Base-by-base conservation (phyloP, 257 asterid genomes). In the Plantago ovata region DNA sequence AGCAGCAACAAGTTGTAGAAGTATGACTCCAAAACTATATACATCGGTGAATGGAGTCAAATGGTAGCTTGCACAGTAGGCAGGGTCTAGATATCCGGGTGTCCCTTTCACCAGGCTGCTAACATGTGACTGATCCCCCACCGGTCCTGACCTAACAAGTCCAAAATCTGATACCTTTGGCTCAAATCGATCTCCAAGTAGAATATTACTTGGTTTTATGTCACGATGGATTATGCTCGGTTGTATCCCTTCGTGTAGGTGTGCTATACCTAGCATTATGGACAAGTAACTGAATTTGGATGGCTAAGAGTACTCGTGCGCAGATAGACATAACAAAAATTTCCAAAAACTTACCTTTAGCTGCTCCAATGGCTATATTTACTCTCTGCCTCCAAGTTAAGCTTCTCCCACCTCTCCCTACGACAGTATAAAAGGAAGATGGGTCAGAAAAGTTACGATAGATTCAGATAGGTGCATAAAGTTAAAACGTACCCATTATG, bases 51-150 rank as follows among this genome's bases (percentile, higher is more conserved):
- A 81, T 0, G 87, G 87, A 32, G 89, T 77, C 75, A 83, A 71
- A 63, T 75, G 89, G 59, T 62, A 56, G 72, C 80, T 84, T 5
- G 85, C 63, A 51, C 92, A 84, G 58, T 87, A 87, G 28, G 96
- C 96, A 6, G 96, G 96, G 54, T 84, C 94, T 38, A 84, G 94
- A 65, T 84, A 87, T 8, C 96, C 94, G 0, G 86, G 85, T 54
- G 95, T 85, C 46, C 95, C 95, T 74, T 87, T 87, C 13, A 87
- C 69, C 48, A 68, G 74, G 49, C 93, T 84, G 66, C 83, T 87
- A 11, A 87, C 93, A 61, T 84, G 93, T 11, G 96, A 87, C 45
- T 84, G 73, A 70, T 84, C 93, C 24, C 79, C 90, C 3, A 58
- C 63, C 0, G 94, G 96, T 48, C 89, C 94, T n/a, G 85, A 54